Evolutionary conservation across 768 basidiomycete species (phyloP).

Genomic region (Lentinula sp.): DNA sequence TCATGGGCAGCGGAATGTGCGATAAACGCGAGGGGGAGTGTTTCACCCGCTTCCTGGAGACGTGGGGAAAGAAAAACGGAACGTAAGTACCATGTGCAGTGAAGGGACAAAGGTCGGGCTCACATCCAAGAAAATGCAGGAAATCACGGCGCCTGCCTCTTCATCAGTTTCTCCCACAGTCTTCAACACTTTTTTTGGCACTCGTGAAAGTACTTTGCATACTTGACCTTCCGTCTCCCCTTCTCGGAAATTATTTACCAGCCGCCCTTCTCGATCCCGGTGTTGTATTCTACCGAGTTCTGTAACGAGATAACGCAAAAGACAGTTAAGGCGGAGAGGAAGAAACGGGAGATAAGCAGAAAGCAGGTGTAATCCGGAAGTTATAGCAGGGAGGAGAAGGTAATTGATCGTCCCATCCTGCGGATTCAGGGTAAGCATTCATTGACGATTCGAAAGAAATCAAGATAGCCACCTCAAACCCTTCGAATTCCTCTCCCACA

Average conservation of each 20-base stretch:
- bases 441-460: not conserved
- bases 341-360: slow-evolving; percentile 77
- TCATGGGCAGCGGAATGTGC: slow-evolving; percentile 60
- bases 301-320: slow-evolving; percentile 54
- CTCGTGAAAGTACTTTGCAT: slow-evolving; percentile 61
- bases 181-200: slow-evolving; percentile 46
- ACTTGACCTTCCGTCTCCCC: slow-evolving; percentile 35
- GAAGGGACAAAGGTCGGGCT: slow-evolving; percentile 19
- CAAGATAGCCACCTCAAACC: slow-evolving; percentile 20
- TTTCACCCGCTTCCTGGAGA: slow-evolving; percentile 56
- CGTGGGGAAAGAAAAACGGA: not conserved
- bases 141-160: slow-evolving; percentile 58
- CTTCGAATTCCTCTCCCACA: slow-evolving; percentile 70
- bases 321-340: slow-evolving; percentile 65
- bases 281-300: slow-evolving; percentile 57
- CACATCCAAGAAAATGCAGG: slow-evolving; percentile 60
- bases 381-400: slow-evolving; percentile 68
- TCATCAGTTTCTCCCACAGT: slow-evolving; percentile 54
- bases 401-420: slow-evolving; percentile 88
- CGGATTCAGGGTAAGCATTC: not conserved
- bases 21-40: slow-evolving; percentile 69
- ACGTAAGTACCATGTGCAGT: slow-evolving; percentile 1
- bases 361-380: slow-evolving; percentile 71
- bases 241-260: not conserved
- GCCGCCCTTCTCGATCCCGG: not conserved